A percentile compares a stretch with the other conserved stretches of the same genome.
phyloP scores from a whole-genome alignment of 176 grass and related monocot species.

The Dactylis glomerata region DNA sequence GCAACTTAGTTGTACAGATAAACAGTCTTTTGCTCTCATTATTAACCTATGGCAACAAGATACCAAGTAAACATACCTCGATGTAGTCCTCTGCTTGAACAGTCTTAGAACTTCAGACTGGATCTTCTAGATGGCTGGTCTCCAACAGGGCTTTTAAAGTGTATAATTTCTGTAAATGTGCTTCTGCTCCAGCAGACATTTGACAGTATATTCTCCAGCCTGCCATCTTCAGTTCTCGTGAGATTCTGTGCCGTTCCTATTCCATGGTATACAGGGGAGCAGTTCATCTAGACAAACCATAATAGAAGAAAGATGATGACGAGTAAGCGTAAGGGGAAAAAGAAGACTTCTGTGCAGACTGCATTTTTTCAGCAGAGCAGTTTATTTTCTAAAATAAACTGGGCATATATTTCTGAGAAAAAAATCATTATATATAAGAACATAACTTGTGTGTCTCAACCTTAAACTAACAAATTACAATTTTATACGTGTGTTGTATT shows the following conservation, averaged over 20 bases:
- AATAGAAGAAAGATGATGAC: conserved; percentile 1
- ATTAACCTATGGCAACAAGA: neutral
- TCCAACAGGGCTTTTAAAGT: conserved; percentile 19
- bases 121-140: conserved; percentile 17
- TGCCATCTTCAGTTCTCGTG: conserved; percentile 14
- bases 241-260: conserved; percentile 10
- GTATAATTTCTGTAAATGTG: neutral
- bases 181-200: conserved; percentile 13
- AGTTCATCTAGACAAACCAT: conserved; percentile 34
- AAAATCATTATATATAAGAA: neutral
- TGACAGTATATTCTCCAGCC: conserved; percentile 11
- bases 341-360: conserved; percentile 13
- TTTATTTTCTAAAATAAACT: conserved; percentile 12
- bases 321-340: neutral
- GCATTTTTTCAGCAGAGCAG: neutral
- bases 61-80: conserved; percentile 29
- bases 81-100: conserved; percentile 25
- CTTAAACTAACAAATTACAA: neutral
- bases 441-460: neutral
- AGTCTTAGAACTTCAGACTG: conserved; percentile 16
- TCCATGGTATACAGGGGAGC: conserved; percentile 4
- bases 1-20: neutral
- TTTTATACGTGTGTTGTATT: neutral
- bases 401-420: neutral
- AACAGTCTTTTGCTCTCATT: neutral